These are phyloP conservation scores for Fusarium ramigenum DNA, from an alignment of 2,329 filamentous ascomycete genomes.

Conservation along the genomic window DNA sequence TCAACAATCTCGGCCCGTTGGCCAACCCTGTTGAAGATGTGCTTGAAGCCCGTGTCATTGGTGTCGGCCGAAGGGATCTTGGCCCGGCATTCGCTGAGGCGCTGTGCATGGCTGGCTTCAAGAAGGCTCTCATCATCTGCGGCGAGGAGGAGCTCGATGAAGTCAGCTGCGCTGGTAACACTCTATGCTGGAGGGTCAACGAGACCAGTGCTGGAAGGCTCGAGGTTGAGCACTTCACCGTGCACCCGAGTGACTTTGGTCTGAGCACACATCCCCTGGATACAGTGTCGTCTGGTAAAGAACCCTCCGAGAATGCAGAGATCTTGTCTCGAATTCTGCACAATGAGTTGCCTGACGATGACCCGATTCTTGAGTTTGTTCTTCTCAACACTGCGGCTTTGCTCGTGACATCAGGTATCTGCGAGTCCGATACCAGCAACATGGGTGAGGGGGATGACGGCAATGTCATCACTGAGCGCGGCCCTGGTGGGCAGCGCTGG, in stretches of 20 bases:
- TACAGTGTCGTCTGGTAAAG: conserved; percentile 84
- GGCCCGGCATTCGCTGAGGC: conserved; percentile 91
- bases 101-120: conserved; percentile 76
- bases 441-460: conserved; percentile 86
- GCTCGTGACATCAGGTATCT: conserved; percentile 85
- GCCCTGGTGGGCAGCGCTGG: conserved; percentile 89
- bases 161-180: conserved; percentile 88
- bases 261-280: conserved; percentile 76
- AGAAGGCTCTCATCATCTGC: conserved; percentile 90
- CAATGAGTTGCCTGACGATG: conserved; percentile 76
- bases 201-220: conserved; percentile 55
- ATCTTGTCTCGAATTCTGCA: conserved; percentile 82
- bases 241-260: conserved; percentile 89
- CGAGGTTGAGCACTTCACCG: conserved; percentile 77
- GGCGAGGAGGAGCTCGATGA: conserved; percentile 96
- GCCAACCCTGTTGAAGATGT: conserved; percentile 87
- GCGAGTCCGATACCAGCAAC: conserved; percentile 80
- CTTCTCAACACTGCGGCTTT: conserved; percentile 92
- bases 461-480: conserved; percentile 80
- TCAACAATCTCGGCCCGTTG: conserved; percentile 94
- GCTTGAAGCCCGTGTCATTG: conserved; percentile 91
- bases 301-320: conserved; percentile 85
- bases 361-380: conserved; percentile 92
- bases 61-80: conserved; percentile 87
- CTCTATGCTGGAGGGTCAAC: conserved; percentile 86